Evolutionary conservation across 1,139 yeast species (phyloP), one percentile per base, ranked within the genome.

Genomic region (Petasospora rhodanensis): DNA sequence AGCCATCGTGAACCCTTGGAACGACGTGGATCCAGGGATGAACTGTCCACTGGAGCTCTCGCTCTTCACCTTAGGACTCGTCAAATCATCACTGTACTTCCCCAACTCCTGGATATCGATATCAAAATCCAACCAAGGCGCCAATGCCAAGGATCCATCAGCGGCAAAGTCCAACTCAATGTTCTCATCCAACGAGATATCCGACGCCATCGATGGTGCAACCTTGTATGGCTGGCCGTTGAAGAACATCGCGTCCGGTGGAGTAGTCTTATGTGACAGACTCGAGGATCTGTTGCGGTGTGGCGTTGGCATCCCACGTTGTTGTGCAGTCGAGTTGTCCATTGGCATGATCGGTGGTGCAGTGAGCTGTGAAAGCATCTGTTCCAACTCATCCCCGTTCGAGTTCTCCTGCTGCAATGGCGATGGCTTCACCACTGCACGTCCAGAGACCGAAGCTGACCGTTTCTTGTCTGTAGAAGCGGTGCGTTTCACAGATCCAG

Each of bases 111-210:
- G 28, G 12, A 32, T 35, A 18, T 40, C 40, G 24, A 48, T 31
- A 20, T 40, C 41, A 24, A 38, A 36, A 23, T 47, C 47, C 14
- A 76, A 56, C 45, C 75, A 69, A 14, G 77, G 77, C 3, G 76
- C 80, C 38, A 77, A 58, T 0, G 83, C 85, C 28, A 77, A 56
- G 0, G 84, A 77, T 1, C 83, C 83, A 58, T 77, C 85, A 11
- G 81, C 81, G 10, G 77, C 81, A 56, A 76, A 77, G 16, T 47
- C 51, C 8, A 48, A 20, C 28, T 47, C 50, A 10, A 37, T 35
- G 33, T 44, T 42, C 25, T 48, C 46, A 27, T 39, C 43, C 16
- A 34, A 28, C 6, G 32, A 32, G n/a, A 35, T 29, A 20, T 35
- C 33, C 7, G 40, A 36, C 3, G 32, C 29, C 6, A 34, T 22